Percentiles rank a stretch among this genome's conserved stretches.
These are phyloP conservation scores for Metarhizium guizhouense DNA, from an alignment of 2,329 filamentous ascomycete genomes.

Conservation along the genomic window DNA sequence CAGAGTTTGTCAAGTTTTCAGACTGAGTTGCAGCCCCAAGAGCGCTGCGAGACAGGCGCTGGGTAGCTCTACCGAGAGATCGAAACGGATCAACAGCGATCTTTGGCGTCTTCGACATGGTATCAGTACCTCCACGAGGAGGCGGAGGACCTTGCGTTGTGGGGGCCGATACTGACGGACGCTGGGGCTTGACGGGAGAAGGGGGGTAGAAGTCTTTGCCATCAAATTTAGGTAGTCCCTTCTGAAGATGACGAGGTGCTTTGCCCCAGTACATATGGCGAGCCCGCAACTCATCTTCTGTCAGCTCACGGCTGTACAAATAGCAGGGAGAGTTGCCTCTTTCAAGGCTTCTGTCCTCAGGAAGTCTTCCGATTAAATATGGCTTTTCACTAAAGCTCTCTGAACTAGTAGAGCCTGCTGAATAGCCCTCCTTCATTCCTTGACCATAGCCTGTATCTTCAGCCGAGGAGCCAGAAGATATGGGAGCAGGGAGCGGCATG, in stretches of 20 bases:
- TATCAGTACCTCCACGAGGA: constrained; percentile 3
- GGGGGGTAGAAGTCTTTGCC: constrained; percentile 55
- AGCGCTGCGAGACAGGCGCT: constrained; percentile 13
- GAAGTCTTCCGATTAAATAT: constrained; percentile 47
- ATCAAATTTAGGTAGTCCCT: constrained; percentile 53
- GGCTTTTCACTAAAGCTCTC: constrained; percentile 23
- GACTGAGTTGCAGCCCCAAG: constrained; percentile 24
- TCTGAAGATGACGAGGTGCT: constrained; percentile 38
- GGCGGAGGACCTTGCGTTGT: neutral
- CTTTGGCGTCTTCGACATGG: constrained; percentile 1
- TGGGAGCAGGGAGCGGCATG: neutral
- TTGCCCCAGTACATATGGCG: constrained; percentile 54
- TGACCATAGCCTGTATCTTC: constrained; percentile 1
- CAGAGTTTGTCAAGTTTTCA: constrained; percentile 18
- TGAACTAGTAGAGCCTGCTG: constrained; percentile 8
- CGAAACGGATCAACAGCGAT: constrained; percentile 13
- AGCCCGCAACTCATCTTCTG: constrained; percentile 48
- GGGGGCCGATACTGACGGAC: neutral
- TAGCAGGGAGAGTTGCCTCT: constrained; percentile 38
- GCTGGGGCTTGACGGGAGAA: constrained; percentile 29
- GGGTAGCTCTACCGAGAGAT: constrained; percentile 9
- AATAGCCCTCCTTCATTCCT: neutral
- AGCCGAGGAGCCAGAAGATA: constrained; percentile 1
- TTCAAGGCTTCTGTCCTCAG: constrained; percentile 32
- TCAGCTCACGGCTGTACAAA: constrained; percentile 47